phyloP scores from a whole-genome alignment of 78 protist genomes.

The Creolimax fragrantissima region DNA sequence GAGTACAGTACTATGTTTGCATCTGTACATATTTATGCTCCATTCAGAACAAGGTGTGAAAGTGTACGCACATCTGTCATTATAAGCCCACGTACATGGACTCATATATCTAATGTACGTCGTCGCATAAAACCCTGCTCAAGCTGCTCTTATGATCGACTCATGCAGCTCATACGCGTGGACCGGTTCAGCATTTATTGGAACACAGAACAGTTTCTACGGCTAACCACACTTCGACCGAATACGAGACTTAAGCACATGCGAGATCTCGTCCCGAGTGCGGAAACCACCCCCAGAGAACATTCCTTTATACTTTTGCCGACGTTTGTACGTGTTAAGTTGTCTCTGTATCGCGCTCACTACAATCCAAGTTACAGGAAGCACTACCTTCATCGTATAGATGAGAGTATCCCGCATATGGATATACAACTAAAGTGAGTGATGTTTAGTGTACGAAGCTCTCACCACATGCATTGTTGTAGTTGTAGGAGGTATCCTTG shows the following conservation, averaged over 20 bases:
- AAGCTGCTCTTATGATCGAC: no score
- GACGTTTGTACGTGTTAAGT: not conserved
- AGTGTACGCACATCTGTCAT: not conserved
- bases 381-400: not conserved
- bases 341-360: not conserved
- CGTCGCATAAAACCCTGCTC: no score
- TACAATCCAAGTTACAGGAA: not conserved
- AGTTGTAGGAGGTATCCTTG: no score
- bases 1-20: not conserved
- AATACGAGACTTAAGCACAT: not conserved
- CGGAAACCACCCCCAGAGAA: not conserved
- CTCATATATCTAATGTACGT: no score
- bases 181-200: not conserved
- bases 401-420: not conserved
- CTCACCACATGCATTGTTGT: no score
- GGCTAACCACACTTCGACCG: not conserved
- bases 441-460: not conserved
- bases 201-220: not conserved
- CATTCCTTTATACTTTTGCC: not conserved
- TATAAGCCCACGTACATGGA: no score
- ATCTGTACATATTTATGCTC: not conserved
- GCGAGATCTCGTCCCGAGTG: not conserved
- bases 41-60: not conserved
- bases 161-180: not conserved
- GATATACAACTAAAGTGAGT: not conserved